Conservation (phyloP, 768 basidiomycete species). For the Mycena epipterygia region DNA sequence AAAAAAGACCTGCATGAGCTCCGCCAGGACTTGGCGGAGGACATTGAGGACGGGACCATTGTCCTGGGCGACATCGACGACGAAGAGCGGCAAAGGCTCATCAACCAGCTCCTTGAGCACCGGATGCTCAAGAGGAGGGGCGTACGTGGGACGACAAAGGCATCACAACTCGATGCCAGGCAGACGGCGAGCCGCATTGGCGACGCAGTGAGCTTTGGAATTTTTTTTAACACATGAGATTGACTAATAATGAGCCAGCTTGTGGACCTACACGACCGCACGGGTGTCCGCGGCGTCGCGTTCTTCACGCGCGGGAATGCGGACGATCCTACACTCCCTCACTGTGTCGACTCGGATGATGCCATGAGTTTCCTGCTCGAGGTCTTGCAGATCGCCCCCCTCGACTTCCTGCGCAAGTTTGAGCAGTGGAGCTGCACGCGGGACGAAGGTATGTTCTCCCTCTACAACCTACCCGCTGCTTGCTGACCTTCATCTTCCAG, state of each 20-base stretch:
- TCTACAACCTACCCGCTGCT: neutral
- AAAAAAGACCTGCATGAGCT: too few relatives aligned
- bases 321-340: neutral
- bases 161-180: neutral
- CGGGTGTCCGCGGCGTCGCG: neutral
- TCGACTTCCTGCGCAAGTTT: neutral
- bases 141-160: neutral
- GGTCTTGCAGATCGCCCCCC: neutral
- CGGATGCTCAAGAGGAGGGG: neutral
- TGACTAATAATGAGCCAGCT: neutral
- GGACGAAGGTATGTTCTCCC: neutral
- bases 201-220: neutral
- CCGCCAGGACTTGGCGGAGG: too few relatives aligned
- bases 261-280: neutral
- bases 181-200: neutral
- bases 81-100: neutral
- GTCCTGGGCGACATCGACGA: neutral
- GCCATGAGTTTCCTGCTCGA: neutral
- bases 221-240: neutral
- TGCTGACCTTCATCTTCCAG: neutral
- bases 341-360: neutral
- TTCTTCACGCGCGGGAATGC: slow-evolving; percentile 4
- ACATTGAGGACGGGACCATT: too few relatives aligned
- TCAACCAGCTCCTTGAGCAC: neutral
- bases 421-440: neutral